Evolutionary conservation across 2,329 filamentous ascomycete species (phyloP).

Genomic region (Blastomyces percursus): DNA sequence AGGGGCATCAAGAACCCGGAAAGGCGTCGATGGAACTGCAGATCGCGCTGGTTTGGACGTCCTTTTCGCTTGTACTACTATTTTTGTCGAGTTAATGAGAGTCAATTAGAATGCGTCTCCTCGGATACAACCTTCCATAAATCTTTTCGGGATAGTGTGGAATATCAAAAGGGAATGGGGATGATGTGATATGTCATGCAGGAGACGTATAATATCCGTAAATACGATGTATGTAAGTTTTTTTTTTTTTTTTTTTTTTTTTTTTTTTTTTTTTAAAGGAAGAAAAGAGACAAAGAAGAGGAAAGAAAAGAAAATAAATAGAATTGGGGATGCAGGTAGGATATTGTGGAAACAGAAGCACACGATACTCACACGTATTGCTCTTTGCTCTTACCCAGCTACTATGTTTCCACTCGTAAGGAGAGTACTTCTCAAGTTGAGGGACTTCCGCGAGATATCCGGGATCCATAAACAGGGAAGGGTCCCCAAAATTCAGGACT

Average conservation of each 20-base stretch:
- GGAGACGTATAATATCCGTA: neutral
- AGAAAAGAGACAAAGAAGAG: neutral
- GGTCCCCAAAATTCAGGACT: constrained; percentile 48
- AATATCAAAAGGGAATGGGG: neutral
- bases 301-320: neutral
- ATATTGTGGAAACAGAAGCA: neutral
- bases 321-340: neutral
- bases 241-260: too few relatives aligned
- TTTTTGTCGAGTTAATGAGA: constrained; percentile 11
- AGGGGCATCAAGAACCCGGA: constrained; percentile 82
- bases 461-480: neutral
- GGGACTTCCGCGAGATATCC: neutral
- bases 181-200: neutral
- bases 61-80: constrained; percentile 18
- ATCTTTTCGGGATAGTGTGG: neutral
- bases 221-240: neutral
- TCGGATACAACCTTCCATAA: neutral
- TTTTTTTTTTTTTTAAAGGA: too few relatives aligned
- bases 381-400: constrained; percentile 22
- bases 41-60: constrained; percentile 22
- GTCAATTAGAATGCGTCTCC: constrained; percentile 10
- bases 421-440: neutral
- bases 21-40: constrained; percentile 59
- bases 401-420: neutral
- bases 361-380: constrained; percentile 24